phyloP scores from a whole-genome alignment of 2,329 filamentous ascomycete species.

The Metarhizium sp. region DNA sequence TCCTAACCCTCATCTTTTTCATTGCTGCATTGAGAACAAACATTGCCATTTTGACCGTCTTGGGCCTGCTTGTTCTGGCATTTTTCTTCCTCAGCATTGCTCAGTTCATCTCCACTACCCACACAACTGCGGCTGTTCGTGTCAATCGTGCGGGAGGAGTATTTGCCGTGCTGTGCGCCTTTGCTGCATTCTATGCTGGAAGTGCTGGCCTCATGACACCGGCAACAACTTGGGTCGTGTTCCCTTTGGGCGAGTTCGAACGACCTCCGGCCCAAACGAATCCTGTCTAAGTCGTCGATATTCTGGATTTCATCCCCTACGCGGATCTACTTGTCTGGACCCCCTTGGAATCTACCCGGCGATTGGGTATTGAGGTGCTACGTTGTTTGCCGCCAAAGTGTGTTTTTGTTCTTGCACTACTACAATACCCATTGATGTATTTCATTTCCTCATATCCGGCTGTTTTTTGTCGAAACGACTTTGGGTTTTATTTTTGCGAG shows the following conservation, averaged over 20 bases:
- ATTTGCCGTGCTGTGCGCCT: constrained; percentile 26
- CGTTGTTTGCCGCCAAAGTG: neutral
- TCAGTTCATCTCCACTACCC: constrained; percentile 36
- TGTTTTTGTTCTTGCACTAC: neutral
- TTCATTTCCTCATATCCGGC: too few species aligned
- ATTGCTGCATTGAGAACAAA: constrained; percentile 49
- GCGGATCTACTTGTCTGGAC: neutral
- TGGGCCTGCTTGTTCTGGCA: constrained; percentile 47
- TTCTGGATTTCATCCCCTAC: neutral
- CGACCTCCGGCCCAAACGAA: neutral
- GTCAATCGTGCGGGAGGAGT: constrained; percentile 34
- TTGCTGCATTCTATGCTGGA: constrained; percentile 30
- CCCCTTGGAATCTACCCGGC: too few species aligned
- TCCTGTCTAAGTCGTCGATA: neutral
- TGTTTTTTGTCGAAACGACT: too few species aligned
- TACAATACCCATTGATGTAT: neutral
- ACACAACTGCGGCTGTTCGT: constrained; percentile 26
- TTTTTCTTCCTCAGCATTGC: constrained; percentile 51
- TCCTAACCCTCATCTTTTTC: constrained; percentile 47
- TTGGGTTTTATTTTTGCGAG: too few species aligned
- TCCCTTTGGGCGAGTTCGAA: constrained; percentile 29
- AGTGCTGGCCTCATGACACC: constrained; percentile 29
- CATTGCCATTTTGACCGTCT: constrained; percentile 46
- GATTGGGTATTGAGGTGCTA: too few species aligned
- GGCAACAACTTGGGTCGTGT: constrained; percentile 30